Conservation (phyloP, 495 filamentous ascomycete species). For the Gamarada debralockiae region DNA sequence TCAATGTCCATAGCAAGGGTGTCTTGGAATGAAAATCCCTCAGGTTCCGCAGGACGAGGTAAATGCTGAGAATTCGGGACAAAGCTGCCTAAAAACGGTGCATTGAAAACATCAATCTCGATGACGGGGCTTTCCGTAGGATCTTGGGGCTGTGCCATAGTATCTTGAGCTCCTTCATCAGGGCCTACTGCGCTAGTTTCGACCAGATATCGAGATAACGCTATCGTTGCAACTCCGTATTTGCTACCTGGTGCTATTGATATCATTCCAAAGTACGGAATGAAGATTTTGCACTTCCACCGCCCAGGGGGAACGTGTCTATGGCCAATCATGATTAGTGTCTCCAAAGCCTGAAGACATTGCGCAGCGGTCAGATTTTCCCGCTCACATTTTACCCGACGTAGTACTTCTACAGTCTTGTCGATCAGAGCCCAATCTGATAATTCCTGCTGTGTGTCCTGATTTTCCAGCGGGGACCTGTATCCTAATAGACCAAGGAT, state of each 20-base stretch:
- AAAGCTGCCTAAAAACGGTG: neutral
- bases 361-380: neutral
- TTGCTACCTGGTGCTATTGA: neutral
- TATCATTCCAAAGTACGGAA: conserved; percentile 9
- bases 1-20: conserved; percentile 5
- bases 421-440: conserved; percentile 1
- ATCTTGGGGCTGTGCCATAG: too few species aligned
- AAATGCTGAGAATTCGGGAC: neutral
- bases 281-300: neutral
- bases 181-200: too few species aligned
- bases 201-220: too few species aligned
- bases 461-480: neutral
- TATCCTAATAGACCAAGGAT: conserved; percentile 8
- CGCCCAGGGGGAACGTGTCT: neutral
- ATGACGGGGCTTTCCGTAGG: neutral
- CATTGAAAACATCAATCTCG: conserved; percentile 2
- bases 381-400: neutral
- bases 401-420: neutral
- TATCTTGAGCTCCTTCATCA: too few species aligned
- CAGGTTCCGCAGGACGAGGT: neutral
- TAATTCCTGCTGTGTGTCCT: neutral
- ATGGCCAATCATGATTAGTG: neutral
- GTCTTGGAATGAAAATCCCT: neutral
- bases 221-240: too few species aligned
- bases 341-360: conserved; percentile 5